Evolutionary conservation across 805 yeast genomes (phyloP), one percentile per base, ranked within the genome.

Genomic region (Starmerella tilneyi): DNA sequence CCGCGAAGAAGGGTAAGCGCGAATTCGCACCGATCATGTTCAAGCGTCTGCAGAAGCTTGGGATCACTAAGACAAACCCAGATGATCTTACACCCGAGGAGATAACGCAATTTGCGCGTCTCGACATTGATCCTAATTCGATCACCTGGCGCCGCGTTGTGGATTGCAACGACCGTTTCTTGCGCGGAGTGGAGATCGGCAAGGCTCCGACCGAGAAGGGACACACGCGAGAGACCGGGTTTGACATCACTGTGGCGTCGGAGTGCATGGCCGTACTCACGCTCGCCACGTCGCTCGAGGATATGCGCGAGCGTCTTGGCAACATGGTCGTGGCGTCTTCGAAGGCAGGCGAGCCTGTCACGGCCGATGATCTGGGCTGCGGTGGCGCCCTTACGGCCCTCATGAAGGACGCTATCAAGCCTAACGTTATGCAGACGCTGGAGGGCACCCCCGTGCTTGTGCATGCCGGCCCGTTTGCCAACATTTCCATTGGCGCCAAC

Each of bases 381-480:
- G 95, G 94, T 22, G 97, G 97, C 59, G 97, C 97, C 15, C 68
- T 89, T 51, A 81, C 96, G 41, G 96, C 97, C 11, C 72, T 89
- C 59, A 71, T 89, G 73, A 89, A 86, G 68, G 97, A 89, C 62
- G 95, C 97, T 20, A 79, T 89, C 63, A 89, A 88, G 69, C 97
- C 97, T 54, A 89, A 84, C 63, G 66, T 89, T 62, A 89, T 89
- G 97, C 97, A 89, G 67, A 84, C 96, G 41, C 73, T 89, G 50
- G 96, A 89, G 67, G 97, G 97, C 49, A 88, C 96, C 7, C 97
- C 97, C 5, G 97, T 89, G 21, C 78, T 89, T 59, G 95, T 89
- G 16, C 97, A 89, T 62, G 96, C 96, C 32, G 97, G 97, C 52
- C 97, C 97, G 23, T 89, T 89, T 64, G 97, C 97, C 54, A 89